Evolutionary conservation across 2,329 filamentous ascomycete genomes (phyloP), one percentile per base, ranked within the genome.

Genomic region (Aspergillus latus): DNA sequence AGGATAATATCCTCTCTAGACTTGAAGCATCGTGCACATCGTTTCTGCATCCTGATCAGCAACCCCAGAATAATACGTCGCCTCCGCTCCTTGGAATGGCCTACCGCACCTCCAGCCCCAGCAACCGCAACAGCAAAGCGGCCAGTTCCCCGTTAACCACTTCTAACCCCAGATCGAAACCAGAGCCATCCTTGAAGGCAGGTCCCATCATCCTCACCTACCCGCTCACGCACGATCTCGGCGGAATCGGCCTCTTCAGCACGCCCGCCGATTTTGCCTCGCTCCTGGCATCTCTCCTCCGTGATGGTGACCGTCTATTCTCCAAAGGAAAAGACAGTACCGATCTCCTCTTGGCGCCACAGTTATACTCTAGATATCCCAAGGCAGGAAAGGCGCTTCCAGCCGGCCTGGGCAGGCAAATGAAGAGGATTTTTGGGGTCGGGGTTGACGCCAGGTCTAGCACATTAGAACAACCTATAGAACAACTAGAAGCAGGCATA

Each of bases 181-280:
- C 30, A 5, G 13, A 28, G 13, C 10, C 29, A 26, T 13, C 46
- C 40, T 10, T 46, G 11, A 50, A 30, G 9, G 36, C 36, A 6
- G n/a, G 13, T 11, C 21, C 21, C 2, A 30, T 42, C 6, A 30
- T 11, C 6, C 26, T 40, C 1, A n/a, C n/a, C 1, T 50, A 40
- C 9, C 36, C 36, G 11, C 26, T 30, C 7, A 16, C 21, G 13
- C 15, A 51, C n/a, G 37, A 32, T 21, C 28, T 51, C 7, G 49
- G 49, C 9, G 49, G 49, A 21, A 44, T 44, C n/a, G 49, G 49
- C 6, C 39, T 51, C 39, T 51, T 51, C 15, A 43, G 39, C 49
- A 51, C 49, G 3, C 39, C 49, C 4, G 13, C 10, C 8, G 49
- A 51, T 37, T 51, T 43, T 29, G 34, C n/a, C n/a, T 28, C 6